These are phyloP conservation scores for Magnaporthiopsis poae DNA, from an alignment of 2,329 filamentous ascomycete species.

Conservation along the genomic window DNA sequence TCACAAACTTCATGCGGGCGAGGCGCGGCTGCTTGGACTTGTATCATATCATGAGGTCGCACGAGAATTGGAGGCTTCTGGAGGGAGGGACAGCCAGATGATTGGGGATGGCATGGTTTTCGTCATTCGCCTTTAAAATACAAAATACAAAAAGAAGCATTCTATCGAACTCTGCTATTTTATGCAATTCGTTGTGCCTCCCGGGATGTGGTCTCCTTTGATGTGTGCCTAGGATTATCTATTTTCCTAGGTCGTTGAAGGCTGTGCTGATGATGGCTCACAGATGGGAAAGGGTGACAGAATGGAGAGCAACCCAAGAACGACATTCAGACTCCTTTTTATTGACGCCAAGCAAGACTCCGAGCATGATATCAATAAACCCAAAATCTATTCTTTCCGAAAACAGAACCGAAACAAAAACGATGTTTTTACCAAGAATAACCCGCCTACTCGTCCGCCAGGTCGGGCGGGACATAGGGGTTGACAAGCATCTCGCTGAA, in stretches of 20 bases:
- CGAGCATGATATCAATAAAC: not conserved
- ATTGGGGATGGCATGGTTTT: not conserved
- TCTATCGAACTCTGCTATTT: not conserved
- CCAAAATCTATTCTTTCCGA: not conserved
- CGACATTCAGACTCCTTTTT: not conserved
- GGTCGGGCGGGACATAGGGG: slow-evolving; percentile 59
- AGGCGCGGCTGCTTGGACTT: not conserved
- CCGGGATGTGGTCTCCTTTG: too few species aligned
- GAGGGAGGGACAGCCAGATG: too few species aligned
- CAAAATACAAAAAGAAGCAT: not conserved
- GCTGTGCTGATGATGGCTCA: too few species aligned
- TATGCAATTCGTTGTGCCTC: not conserved
- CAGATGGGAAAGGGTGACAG: too few species aligned
- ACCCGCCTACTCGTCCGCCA: slow-evolving; percentile 11
- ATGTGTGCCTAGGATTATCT: too few species aligned
- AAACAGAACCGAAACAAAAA: not conserved
- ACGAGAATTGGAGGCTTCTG: not conserved
- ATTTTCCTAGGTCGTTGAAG: too few species aligned
- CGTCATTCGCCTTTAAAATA: not conserved
- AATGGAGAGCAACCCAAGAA: not conserved
- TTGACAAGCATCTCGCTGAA: slow-evolving; percentile 78
- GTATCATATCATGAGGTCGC: not conserved
- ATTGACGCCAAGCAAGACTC: not conserved
- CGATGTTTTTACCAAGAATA: not conserved
- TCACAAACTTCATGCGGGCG: not conserved